Evolutionary conservation across 2,329 filamentous ascomycete species (phyloP).

Genomic region (Microsporum audouinii): DNA sequence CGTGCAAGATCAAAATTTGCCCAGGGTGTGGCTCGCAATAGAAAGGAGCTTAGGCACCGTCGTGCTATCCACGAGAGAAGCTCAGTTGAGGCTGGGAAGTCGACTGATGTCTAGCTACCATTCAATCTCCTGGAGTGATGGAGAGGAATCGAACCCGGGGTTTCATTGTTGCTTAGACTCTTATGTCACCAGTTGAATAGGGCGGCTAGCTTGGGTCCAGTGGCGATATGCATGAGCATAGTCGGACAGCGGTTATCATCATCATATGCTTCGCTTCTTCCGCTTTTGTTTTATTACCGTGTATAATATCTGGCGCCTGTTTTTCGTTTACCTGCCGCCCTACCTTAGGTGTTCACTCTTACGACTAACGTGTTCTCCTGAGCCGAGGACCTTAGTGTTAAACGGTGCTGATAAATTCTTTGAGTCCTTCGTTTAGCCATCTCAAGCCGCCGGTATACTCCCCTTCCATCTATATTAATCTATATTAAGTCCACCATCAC

Average conservation of each 20-base stretch:
- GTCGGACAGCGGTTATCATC: slow-evolving; percentile 3
- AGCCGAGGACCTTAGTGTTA: not conserved
- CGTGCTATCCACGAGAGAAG: slow-evolving; percentile 8
- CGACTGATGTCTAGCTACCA: not conserved
- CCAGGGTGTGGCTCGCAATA: slow-evolving; percentile 44
- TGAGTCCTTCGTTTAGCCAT: not conserved
- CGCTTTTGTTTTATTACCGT: not conserved
- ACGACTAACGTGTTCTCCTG: not conserved
- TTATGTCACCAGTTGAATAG: not conserved
- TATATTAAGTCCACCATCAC: no score
- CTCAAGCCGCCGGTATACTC: no score
- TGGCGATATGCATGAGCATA: slow-evolving; percentile 7
- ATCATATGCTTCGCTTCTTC: not conserved
- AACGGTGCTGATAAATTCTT: not conserved
- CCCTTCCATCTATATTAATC: no score
- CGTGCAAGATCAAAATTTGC: slow-evolving; percentile 52
- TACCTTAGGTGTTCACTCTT: not conserved
- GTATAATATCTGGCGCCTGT: not conserved
- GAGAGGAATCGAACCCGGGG: not conserved
- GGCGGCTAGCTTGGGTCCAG: not conserved
- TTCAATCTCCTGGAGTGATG: not conserved
- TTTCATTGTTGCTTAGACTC: not conserved
- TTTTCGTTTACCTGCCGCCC: not conserved
- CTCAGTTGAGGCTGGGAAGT: slow-evolving; percentile 2
- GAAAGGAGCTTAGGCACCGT: slow-evolving; percentile 16